These are phyloP conservation scores for Saccharomyces hybrid DNA, from an alignment of 1,139 yeast genomes.

Conservation along the genomic window DNA sequence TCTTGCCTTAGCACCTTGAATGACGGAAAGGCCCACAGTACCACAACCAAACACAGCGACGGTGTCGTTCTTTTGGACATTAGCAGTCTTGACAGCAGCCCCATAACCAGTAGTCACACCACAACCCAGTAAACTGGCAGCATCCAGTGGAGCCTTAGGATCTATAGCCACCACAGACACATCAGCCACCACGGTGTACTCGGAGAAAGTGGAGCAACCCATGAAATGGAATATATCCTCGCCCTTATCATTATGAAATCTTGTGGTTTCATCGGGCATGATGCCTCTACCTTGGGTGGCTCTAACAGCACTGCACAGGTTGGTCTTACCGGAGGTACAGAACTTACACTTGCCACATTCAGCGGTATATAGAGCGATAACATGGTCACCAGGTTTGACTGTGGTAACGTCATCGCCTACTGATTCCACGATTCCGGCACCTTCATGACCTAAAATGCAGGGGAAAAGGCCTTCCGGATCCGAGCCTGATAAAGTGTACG, in stretches of 20 bases:
- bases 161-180: slow-evolving; percentile 93
- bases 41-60: slow-evolving; percentile 98
- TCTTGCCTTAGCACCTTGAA: slow-evolving; percentile 85
- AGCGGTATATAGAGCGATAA: slow-evolving; percentile 88
- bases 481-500: slow-evolving; percentile 85
- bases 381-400: slow-evolving; percentile 86
- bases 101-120: slow-evolving; percentile 99
- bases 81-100: slow-evolving; percentile 91
- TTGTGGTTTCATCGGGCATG: slow-evolving; percentile 91
- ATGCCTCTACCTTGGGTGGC: slow-evolving; percentile 88
- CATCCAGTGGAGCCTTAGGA: slow-evolving; percentile 73
- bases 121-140: slow-evolving; percentile 90
- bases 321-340: slow-evolving; percentile 92
- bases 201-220: slow-evolving; percentile 96
- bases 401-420: slow-evolving; percentile 87
- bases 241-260: slow-evolving; percentile 75
- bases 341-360: slow-evolving; percentile 93
- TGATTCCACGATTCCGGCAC: slow-evolving; percentile 91
- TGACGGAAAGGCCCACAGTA: slow-evolving; percentile 90
- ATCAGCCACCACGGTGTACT: slow-evolving; percentile 95
- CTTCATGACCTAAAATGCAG: slow-evolving; percentile 87
- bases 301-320: slow-evolving; percentile 84
- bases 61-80: slow-evolving; percentile 85
- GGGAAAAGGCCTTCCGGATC: slow-evolving; percentile 98
- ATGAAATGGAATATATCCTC: slow-evolving; percentile 79